Conservation (phyloP, 148 eudicot genomes). For the Pouteria glomerata region DNA sequence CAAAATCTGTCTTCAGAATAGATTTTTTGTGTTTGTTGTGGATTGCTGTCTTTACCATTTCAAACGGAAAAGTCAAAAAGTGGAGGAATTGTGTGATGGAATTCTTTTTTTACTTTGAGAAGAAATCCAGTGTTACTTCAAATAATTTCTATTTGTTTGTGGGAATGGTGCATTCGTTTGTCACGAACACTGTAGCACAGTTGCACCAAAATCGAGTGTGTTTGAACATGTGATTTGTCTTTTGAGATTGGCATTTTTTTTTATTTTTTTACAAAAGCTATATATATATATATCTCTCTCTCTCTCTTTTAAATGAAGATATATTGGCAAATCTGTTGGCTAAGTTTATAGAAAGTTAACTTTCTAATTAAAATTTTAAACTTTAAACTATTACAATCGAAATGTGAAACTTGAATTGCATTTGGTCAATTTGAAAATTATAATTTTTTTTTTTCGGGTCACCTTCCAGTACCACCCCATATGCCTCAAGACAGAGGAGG, state of each 20-base stretch:
- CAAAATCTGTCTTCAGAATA: conserved; percentile 2
- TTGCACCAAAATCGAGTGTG: neutral
- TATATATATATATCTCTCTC: no score
- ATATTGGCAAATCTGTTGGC: no score
- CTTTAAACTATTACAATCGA: no score
- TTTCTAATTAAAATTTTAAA: no score
- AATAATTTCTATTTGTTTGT: neutral
- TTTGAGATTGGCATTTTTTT: neutral
- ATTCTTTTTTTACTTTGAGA: neutral
- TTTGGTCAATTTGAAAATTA: no score
- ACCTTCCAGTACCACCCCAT: no score
- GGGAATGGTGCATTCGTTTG: neutral
- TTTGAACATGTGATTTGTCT: neutral
- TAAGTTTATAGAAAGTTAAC: no score
- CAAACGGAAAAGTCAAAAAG: neutral
- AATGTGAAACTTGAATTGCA: no score
- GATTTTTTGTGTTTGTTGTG: neutral
- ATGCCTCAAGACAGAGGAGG: no score
- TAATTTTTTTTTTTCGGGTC: no score
- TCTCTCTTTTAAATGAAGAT: no score
- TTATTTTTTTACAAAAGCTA: no score
- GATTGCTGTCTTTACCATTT: neutral
- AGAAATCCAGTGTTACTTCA: neutral
- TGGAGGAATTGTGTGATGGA: neutral
- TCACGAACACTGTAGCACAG: neutral